phyloP scores from a whole-genome alignment of 2,329 filamentous ascomycete species.

The Aspergillus sp. region DNA sequence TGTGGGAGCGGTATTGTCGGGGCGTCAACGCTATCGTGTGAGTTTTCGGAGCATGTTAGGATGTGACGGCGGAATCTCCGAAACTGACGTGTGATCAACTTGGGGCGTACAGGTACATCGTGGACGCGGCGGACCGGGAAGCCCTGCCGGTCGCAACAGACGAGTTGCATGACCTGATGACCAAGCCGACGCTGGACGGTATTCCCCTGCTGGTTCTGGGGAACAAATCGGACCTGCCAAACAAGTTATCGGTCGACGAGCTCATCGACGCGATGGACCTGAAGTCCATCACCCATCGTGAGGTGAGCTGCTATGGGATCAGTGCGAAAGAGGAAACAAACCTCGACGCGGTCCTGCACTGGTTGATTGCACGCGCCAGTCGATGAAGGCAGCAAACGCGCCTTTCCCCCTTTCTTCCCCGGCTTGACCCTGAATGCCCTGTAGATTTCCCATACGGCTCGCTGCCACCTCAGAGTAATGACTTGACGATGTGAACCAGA shows the following conservation, averaged over 20 bases:
- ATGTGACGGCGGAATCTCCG: neutral
- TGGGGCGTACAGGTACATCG: conserved; percentile 68
- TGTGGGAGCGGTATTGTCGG: conserved; percentile 99
- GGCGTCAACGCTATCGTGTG: conserved; percentile 95
- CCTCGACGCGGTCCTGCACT: conserved; percentile 92
- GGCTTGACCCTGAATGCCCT: conserved; percentile 9
- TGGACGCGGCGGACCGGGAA: conserved; percentile 85
- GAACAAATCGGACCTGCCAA: conserved; percentile 94
- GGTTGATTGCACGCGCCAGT: conserved; percentile 86
- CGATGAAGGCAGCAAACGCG: conserved; percentile 49
- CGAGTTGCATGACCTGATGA: conserved; percentile 85
- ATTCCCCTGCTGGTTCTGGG: conserved; percentile 93
- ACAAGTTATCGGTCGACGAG: conserved; percentile 89
- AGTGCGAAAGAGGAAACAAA: conserved; percentile 99
- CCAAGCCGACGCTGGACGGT: conserved; percentile 76
- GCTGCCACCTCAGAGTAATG: conserved; percentile 44
- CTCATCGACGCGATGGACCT: conserved; percentile 90
- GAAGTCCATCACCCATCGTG: conserved; percentile 82
- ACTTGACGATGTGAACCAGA: conserved; percentile 45
- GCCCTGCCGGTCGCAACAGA: conserved; percentile 82
- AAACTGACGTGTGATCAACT: conserved; percentile 10
- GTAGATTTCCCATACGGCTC: conserved; percentile 27
- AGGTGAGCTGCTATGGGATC: conserved; percentile 98
- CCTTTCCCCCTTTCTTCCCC: neutral
- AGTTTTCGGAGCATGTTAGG: conserved; percentile 22